Percentiles rank a stretch among this genome's conserved stretches.
Evolutionary conservation across 2,329 filamentous ascomycete species (phyloP).

Genomic region (Hypoxylon rubiginosum): DNA sequence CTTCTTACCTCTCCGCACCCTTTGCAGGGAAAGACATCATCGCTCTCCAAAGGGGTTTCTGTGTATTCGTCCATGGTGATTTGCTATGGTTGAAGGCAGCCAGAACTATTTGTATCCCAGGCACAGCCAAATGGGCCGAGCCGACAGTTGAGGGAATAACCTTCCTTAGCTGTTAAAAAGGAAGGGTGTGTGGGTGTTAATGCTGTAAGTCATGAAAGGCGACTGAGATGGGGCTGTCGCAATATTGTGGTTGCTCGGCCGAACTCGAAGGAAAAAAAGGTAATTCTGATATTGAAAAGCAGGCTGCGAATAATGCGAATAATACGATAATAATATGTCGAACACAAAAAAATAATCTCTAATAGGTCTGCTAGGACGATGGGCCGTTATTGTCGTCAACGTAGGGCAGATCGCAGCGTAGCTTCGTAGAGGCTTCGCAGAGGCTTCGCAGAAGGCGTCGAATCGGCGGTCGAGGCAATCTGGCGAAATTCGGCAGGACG

Average conservation of each 20-base stretch:
- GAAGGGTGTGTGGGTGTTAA: constrained; percentile 10
- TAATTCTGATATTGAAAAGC: constrained; percentile 12
- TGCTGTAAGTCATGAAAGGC: constrained; percentile 44
- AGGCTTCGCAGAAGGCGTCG: constrained; percentile 1
- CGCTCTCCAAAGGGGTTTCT: constrained; percentile 77
- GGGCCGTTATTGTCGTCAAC: background rate
- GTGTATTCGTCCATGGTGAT: constrained; percentile 71
- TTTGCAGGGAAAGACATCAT: constrained; percentile 91
- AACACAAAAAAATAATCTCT: background rate
- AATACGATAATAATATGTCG: background rate
- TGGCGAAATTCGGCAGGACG: constrained; percentile 26
- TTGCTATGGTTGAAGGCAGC: constrained; percentile 32
- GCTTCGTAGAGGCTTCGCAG: constrained; percentile 1
- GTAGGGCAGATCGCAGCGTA: background rate
- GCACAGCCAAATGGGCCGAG: constrained; percentile 17
- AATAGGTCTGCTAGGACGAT: background rate
- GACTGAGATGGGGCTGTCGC: constrained; percentile 32
- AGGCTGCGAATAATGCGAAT: background rate
- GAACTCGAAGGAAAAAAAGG: background rate
- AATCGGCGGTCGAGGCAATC: constrained; percentile 26
- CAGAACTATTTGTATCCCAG: constrained; percentile 28
- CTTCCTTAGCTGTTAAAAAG: constrained; percentile 14
- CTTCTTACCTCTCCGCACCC: constrained; percentile 86
- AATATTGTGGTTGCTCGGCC: constrained; percentile 32
- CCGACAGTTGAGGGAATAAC: constrained; percentile 3